A percentile compares a stretch with the other conserved stretches of the same genome.
phyloP scores from a whole-genome alignment of 208 protist species.

The Sergeia podlipaevii region DNA sequence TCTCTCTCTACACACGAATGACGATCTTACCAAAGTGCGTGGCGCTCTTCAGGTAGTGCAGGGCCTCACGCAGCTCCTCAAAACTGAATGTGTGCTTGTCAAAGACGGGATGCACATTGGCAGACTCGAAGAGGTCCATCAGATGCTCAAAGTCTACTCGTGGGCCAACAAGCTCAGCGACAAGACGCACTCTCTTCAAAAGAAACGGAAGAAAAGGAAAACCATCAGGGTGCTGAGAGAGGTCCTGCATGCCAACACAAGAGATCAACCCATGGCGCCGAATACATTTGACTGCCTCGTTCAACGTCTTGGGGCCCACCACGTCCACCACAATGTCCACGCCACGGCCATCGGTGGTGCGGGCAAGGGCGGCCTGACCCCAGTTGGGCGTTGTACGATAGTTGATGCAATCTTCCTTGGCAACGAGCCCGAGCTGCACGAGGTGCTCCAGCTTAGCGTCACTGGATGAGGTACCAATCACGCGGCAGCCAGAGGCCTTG shows the following conservation, averaged over 20 bases:
- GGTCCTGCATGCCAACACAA: conserved; percentile 10
- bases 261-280: conserved; percentile 16
- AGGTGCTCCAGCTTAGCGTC: conserved; percentile 17
- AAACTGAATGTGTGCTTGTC: conserved; percentile 14
- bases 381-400: conserved; percentile 21
- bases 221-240: background rate
- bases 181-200: conserved; percentile 16
- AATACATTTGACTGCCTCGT: conserved; percentile 13
- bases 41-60: conserved; percentile 13
- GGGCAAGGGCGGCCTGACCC: conserved; percentile 15
- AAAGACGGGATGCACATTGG: conserved; percentile 16
- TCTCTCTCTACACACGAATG: conserved; percentile 16
- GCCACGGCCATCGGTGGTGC: conserved; percentile 16
- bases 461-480: conserved; percentile 21
- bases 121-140: conserved; percentile 15
- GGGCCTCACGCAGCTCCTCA: conserved; percentile 12
- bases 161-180: conserved; percentile 16
- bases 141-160: conserved; percentile 29
- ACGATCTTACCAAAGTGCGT: conserved; percentile 24
- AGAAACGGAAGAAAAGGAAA: conserved; percentile 11
- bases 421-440: conserved; percentile 20
- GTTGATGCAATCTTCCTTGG: conserved; percentile 21
- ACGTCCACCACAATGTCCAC: conserved; percentile 29
- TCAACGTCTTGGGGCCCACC: conserved; percentile 17
- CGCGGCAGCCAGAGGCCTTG: conserved; percentile 20